These are phyloP conservation scores for Grosmannia serpens DNA, from an alignment of 2,329 filamentous ascomycete genomes.

Conservation along the genomic window DNA sequence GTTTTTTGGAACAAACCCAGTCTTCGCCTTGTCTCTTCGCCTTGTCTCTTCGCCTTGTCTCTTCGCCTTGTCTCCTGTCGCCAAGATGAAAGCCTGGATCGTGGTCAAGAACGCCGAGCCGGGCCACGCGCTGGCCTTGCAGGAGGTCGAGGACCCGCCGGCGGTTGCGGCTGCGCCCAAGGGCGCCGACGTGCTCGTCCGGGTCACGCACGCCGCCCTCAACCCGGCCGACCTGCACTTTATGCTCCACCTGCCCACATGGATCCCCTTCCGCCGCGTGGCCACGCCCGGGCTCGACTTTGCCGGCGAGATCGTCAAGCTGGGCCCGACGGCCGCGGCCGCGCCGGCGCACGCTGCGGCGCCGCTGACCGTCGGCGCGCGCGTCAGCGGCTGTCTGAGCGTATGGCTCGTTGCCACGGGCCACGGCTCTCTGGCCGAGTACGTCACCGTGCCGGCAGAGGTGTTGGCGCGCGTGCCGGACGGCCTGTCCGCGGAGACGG, in stretches of 20 bases:
- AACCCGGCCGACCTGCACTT: conserved; percentile 25
- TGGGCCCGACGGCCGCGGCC: conserved; percentile 12
- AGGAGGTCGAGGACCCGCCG: conserved; percentile 1
- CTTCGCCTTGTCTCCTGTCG: not conserved
- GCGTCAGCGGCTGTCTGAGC: conserved; percentile 21
- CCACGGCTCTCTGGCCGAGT: conserved; percentile 23
- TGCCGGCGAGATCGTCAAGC: conserved; percentile 20
- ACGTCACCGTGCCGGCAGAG: conserved; percentile 20
- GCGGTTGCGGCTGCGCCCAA: conserved; percentile 8
- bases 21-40: too few relatives aligned
- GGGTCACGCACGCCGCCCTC: conserved; percentile 22
- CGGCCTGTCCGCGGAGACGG: conserved; percentile 14
- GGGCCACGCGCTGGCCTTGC: conserved; percentile 15
- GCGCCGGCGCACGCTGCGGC: conserved; percentile 1
- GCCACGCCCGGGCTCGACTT: conserved; percentile 24
- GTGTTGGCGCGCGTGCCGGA: conserved; percentile 18
- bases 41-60: not conserved
- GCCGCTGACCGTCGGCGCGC: conserved; percentile 14
- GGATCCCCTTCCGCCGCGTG: conserved; percentile 20
- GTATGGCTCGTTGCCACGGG: conserved; percentile 17
- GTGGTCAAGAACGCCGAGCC: conserved; percentile 17
- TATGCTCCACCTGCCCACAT: conserved; percentile 18
- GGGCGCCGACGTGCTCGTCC: conserved; percentile 15
- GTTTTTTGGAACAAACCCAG: not conserved
- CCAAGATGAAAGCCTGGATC: conserved; percentile 18